Percentiles rank a stretch among this genome's conserved stretches.
These are phyloP conservation scores for Hypoxylon sp. DNA, from an alignment of 2,329 filamentous ascomycete species.

Conservation along the genomic window DNA sequence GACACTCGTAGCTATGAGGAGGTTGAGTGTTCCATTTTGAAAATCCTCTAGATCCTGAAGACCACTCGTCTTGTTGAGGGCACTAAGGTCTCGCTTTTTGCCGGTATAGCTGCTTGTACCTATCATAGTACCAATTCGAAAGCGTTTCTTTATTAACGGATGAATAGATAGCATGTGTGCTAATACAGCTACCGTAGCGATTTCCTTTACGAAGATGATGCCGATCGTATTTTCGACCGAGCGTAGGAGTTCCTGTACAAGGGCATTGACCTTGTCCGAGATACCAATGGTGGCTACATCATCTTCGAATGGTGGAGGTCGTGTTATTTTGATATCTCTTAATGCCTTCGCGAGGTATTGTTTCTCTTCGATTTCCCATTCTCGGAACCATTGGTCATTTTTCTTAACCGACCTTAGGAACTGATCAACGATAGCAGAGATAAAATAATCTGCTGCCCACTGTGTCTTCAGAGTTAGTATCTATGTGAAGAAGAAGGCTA, in stretches of 20 bases:
- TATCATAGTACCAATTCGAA: constrained; percentile 68
- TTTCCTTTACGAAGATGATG: constrained; percentile 77
- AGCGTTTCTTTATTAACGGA: constrained; percentile 62
- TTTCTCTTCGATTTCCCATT: constrained; percentile 66
- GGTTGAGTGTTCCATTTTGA: constrained; percentile 66
- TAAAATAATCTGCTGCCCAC: constrained; percentile 79
- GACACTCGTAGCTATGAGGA: constrained; percentile 74
- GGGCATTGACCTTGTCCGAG: constrained; percentile 69
- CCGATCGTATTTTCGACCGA: constrained; percentile 64
- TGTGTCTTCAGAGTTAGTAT: constrained; percentile 7
- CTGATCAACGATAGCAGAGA: constrained; percentile 63
- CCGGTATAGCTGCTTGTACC: constrained; percentile 62
- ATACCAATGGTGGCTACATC: constrained; percentile 58
- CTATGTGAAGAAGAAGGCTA: background rate
- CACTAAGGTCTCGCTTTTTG: constrained; percentile 59
- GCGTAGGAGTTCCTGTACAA: constrained; percentile 67
- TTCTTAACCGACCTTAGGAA: constrained; percentile 50
- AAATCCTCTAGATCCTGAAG: constrained; percentile 65
- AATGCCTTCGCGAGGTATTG: constrained; percentile 68
- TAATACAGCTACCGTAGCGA: constrained; percentile 73
- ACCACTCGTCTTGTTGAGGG: constrained; percentile 50
- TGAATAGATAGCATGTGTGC: constrained; percentile 69
- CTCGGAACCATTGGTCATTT: constrained; percentile 54
- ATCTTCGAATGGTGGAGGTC: constrained; percentile 41
- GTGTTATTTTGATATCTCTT: constrained; percentile 53